Evolutionary conservation across 495 filamentous ascomycete genomes (phyloP).

Genomic region (Aspergillus homomorphus): DNA sequence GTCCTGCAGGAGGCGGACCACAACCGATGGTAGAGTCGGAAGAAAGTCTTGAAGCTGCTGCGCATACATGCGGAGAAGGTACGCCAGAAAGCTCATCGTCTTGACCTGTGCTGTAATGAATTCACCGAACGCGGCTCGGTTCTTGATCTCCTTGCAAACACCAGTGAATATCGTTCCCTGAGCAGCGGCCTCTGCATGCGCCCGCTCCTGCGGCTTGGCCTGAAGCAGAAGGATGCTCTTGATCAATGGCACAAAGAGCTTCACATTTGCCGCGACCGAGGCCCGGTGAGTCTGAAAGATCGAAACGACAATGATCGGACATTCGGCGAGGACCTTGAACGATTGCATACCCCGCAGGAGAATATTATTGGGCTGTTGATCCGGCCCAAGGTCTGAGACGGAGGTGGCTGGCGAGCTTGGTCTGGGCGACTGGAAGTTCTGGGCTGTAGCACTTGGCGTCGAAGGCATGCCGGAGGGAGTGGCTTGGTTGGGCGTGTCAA

Average conservation of each 20-base stretch:
- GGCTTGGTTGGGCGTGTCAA: slow-evolving; percentile 68
- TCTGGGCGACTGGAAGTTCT: slow-evolving; percentile 79
- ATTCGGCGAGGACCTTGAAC: slow-evolving; percentile 97
- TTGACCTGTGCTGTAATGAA: slow-evolving; percentile 98
- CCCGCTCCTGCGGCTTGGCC: slow-evolving; percentile 89
- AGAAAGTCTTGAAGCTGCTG: slow-evolving; percentile 88
- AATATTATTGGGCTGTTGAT: slow-evolving; percentile 76
- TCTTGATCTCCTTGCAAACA: slow-evolving; percentile 90
- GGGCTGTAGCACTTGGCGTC: slow-evolving; percentile 68
- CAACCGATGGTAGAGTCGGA: slow-evolving; percentile 80
- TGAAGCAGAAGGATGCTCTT: slow-evolving; percentile 86
- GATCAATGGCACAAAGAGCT: slow-evolving; percentile 88
- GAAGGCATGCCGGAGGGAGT: slow-evolving; percentile 67
- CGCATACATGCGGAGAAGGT: slow-evolving; percentile 83
- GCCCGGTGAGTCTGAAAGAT: slow-evolving; percentile 89
- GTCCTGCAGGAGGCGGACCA: slow-evolving; percentile 87
- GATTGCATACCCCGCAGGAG: slow-evolving; percentile 93
- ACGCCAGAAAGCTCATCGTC: slow-evolving; percentile 98
- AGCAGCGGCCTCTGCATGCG: slow-evolving; percentile 75
- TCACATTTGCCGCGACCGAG: slow-evolving; percentile 80
- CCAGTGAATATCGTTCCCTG: slow-evolving; percentile 82
- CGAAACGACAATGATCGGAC: slow-evolving; percentile 97
- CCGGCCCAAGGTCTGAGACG: slow-evolving; percentile 68
- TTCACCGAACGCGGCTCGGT: slow-evolving; percentile 91
- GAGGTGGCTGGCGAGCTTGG: slow-evolving; percentile 86